phyloP scores from a whole-genome alignment of 495 filamentous ascomycete species.

The Aspergillus ellipticus region DNA sequence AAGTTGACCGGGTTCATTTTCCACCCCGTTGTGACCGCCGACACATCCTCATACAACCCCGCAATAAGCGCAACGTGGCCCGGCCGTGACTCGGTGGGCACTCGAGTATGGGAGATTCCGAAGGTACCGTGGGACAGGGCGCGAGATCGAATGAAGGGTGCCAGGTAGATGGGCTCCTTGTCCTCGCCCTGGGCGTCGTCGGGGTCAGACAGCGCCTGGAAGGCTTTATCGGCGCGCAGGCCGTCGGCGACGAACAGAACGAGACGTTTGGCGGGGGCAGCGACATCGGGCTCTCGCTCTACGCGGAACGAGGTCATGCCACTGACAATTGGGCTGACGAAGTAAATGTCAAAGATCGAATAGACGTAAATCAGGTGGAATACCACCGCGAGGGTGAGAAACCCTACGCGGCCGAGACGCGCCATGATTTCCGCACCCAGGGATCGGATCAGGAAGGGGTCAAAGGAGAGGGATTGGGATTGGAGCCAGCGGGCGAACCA shows the following conservation, averaged over 20 bases:
- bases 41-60: slow-evolving; percentile 97
- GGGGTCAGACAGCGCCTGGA: slow-evolving; percentile 90
- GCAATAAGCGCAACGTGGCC: slow-evolving; percentile 98
- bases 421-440: slow-evolving; percentile 55
- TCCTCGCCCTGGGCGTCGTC: slow-evolving; percentile 48
- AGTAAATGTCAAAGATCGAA: slow-evolving; percentile 99
- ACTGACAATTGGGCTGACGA: slow-evolving; percentile 94
- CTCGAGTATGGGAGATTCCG: slow-evolving; percentile 94
- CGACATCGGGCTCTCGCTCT: slow-evolving; percentile 54
- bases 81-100: slow-evolving; percentile 94
- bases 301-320: slow-evolving; percentile 83
- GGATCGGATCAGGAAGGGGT: slow-evolving; percentile 7
- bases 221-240: slow-evolving; percentile 95
- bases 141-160: slow-evolving; percentile 90
- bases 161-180: slow-evolving; percentile 65
- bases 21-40: slow-evolving; percentile 96
- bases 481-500: background rate
- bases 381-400: slow-evolving; percentile 83
- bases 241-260: slow-evolving; percentile 98
- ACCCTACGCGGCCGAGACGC: slow-evolving; percentile 77
- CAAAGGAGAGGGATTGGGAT: slow-evolving; percentile 1
- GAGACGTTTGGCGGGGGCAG: slow-evolving; percentile 82
- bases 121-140: slow-evolving; percentile 92
- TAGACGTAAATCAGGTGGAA: slow-evolving; percentile 95
- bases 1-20: slow-evolving; percentile 98